Evolutionary conservation across 2,329 filamentous ascomycete genomes (phyloP).

Genomic region (Plectosphaerella sp.): DNA sequence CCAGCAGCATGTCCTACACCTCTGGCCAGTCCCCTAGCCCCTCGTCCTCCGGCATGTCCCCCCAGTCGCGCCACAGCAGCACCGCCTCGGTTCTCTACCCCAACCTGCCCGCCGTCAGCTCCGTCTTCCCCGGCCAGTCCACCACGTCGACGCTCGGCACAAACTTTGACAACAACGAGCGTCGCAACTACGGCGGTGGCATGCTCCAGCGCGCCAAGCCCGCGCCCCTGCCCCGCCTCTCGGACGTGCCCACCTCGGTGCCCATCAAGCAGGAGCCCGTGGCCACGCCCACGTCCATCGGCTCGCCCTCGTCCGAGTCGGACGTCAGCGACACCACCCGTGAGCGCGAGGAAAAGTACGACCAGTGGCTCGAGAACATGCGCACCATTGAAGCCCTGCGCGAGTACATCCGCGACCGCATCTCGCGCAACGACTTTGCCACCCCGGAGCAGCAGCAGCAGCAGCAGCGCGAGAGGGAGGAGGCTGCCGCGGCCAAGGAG

Average conservation of each 20-base stretch:
- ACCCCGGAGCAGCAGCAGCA: conserved; percentile 25
- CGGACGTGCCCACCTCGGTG: conserved; percentile 30
- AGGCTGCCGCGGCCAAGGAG: conserved; percentile 7
- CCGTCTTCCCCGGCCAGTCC: conserved; percentile 64
- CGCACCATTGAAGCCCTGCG: conserved; percentile 59
- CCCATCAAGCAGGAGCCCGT: conserved; percentile 37
- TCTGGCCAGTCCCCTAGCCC: conserved; percentile 72
- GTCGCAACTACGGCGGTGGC: conserved; percentile 62
- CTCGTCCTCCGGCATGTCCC: conserved; percentile 67
- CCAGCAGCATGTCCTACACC: conserved; percentile 70
- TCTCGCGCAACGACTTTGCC: conserved; percentile 52
- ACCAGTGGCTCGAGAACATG: conserved; percentile 63
- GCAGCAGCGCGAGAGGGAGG: conserved; percentile 16
- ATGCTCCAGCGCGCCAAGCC: conserved; percentile 58
- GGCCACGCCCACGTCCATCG: conserved; percentile 37
- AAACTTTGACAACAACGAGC: conserved; percentile 58
- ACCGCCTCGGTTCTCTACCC: conserved; percentile 68
- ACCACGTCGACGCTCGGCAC: conserved; percentile 69
- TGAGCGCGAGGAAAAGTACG: conserved; percentile 58
- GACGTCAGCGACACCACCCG: conserved; percentile 46
- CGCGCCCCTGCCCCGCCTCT: conserved; percentile 31
- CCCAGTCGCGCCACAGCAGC: conserved; percentile 57
- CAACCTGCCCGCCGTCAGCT: conserved; percentile 64
- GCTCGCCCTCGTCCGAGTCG: conserved; percentile 52
- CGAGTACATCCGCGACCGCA: conserved; percentile 51